These are phyloP conservation scores for Saccharomycopsis hybrid DNA, from an alignment of 1,139 yeast species.

Conservation along the genomic window DNA sequence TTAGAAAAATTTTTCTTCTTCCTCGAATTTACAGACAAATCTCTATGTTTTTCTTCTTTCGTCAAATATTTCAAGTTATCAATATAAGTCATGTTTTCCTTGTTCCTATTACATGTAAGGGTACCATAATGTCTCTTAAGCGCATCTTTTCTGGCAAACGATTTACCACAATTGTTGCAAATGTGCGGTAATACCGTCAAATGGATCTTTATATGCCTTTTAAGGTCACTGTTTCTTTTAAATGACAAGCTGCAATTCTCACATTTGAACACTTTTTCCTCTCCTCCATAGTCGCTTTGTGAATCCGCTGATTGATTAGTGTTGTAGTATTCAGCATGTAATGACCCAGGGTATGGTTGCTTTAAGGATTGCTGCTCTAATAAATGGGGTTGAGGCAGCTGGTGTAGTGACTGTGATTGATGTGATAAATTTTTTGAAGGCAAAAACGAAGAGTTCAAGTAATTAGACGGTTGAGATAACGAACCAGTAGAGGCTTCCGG, in stretches of 20 bases:
- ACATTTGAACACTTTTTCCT: conserved; percentile 21
- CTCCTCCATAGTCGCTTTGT: neutral
- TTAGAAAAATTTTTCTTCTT: conserved; percentile 10
- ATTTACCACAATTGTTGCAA: conserved; percentile 70
- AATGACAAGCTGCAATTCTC: conserved; percentile 46
- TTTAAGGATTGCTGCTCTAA: neutral
- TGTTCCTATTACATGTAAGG: conserved; percentile 63
- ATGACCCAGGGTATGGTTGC: neutral
- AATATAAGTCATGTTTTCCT: conserved; percentile 34
- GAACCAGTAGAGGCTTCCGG: too few relatives aligned
- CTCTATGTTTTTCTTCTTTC: conserved; percentile 12
- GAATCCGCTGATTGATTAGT: too few relatives aligned
- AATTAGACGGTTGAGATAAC: neutral
- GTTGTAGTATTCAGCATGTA: too few relatives aligned
- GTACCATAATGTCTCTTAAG: conserved; percentile 68
- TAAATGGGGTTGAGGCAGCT: neutral
- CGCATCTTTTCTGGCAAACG: conserved; percentile 79
- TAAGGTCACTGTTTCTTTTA: conserved; percentile 56
- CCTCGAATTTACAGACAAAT: conserved; percentile 8
- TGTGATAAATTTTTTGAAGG: neutral
- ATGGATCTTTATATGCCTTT: conserved; percentile 49
- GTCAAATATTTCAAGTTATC: conserved; percentile 18
- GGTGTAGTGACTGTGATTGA: neutral
- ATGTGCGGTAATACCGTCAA: conserved; percentile 53
- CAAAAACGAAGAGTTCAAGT: neutral